These are phyloP conservation scores for Raphanus hybrid DNA, from an alignment of 441 rosid species.

Conservation along the genomic window DNA sequence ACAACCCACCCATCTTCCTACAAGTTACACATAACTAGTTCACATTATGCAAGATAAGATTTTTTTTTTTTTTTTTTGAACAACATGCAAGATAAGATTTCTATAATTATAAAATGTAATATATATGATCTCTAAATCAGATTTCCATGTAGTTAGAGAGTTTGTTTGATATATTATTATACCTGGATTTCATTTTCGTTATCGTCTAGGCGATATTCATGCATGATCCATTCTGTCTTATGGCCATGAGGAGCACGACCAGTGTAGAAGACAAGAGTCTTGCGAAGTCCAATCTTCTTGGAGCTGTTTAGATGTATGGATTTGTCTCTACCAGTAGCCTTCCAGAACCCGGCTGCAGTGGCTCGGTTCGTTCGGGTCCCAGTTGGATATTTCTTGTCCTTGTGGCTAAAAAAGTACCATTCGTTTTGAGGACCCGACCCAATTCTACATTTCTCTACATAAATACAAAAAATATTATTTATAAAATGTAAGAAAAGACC, in stretches of 20 bases:
- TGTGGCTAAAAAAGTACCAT: conserved; percentile 83
- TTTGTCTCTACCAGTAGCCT: conserved; percentile 82
- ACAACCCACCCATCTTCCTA: conserved; percentile 53
- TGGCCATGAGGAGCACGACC: conserved; percentile 86
- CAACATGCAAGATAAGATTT: no score
- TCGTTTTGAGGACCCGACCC: conserved; percentile 81
- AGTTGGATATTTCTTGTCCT: conserved; percentile 78
- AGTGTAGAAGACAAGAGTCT: conserved; percentile 77
- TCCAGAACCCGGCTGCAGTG: conserved; percentile 79
- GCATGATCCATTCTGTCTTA: conserved; percentile 85
- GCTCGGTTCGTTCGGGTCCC: conserved; percentile 80
- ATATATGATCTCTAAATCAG: not conserved
- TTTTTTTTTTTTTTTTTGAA: no score
- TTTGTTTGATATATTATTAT: not conserved
- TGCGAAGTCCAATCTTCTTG: conserved; percentile 73
- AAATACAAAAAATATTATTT: not conserved
- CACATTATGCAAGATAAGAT: not conserved
- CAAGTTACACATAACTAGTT: not conserved
- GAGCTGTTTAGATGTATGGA: conserved; percentile 64
- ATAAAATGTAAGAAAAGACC: not conserved
- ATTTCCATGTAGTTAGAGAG: not conserved
- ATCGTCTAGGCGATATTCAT: conserved; percentile 74
- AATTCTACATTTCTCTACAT: conserved; percentile 64
- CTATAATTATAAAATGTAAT: no score
- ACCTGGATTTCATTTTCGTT: conserved; percentile 70